Evolutionary conservation across 1,139 yeast genomes (phyloP), one percentile per base, ranked within the genome.

Genomic region (Hanseniaspora uvarum): DNA sequence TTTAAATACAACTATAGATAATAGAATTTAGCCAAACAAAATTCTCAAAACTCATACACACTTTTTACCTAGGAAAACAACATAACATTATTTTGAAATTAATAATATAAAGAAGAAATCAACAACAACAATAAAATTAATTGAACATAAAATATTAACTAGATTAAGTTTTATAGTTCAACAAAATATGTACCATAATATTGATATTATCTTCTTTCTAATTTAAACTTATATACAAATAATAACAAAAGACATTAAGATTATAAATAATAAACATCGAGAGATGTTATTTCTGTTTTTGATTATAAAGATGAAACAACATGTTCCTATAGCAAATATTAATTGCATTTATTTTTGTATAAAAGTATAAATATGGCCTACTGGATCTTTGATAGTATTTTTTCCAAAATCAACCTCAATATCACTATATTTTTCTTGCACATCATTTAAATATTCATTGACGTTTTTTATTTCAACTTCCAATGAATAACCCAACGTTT

Each of bases 161-260:
- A 31, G 34, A 31, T 31, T 31, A 31, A 14, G 34, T 40, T 41
- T 41, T 41, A 41, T 41, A 41, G 46, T 18, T 18, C 46, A 28
- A 12, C 16, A 5, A 30, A 8, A 28, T 8, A 28, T 41, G 46
- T 41, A 41, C 34, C 46, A 41, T 28, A 41, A 28, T n/a, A 26
- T 26, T 16, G 10, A 16, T n/a, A 16, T 16, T 48, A 48, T 36
- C n/a, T 16, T 33, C 16, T 21, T n/a, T 28, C 39, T 39, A 28
- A n/a, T 14, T 38, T 47, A 47, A 41, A 0, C 21, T 28, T 43
- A 33, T 21, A 36, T 46, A 46, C 8, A 46, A 23, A 48, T 14
- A 31, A 39, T 14, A 39, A 31, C n/a, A 48, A n/a, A 39, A 48
- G 52, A 48, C 52, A 40, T 40, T 48, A 31, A 48, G 52, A 48